Base-by-base conservation (phyloP, 768 basidiomycete species). In the Amyloporia xantha region DNA sequence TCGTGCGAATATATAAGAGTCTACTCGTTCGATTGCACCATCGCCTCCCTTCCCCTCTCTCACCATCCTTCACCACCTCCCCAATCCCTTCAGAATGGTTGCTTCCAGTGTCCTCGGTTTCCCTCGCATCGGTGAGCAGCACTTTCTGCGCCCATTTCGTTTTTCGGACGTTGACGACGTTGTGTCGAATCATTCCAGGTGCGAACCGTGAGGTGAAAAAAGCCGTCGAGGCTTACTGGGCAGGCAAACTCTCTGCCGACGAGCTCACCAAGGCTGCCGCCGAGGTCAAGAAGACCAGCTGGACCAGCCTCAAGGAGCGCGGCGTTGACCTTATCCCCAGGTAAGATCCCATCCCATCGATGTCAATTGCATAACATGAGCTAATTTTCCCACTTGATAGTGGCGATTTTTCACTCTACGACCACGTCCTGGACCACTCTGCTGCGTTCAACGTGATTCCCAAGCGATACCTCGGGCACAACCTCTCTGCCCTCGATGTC, bases 201-300 rank as follows among this genome's bases (percentile, higher is more conserved):
- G 85, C 84, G 50, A 86, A 92, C 74, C 90, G 90, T 72, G 91
- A 95, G 73, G 81, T 94, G 54, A 96, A 96, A 75, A 95, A 97
- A 76, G 92, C 93, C 57, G 90, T 96, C 62, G 95, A 98, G 72
- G 86, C 91, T 49, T 97, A 98, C 77, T 99, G 96, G 96, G 91
- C 79, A 26, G 87, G 88, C 68, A 97, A 95, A 69, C 74, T 83
- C 66, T 78, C 84, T 52, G 91, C 82, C 28, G 88, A 89, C 58
- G 89, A 92, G 51, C 86, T 99, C 57, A 83, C 83, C 64, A 88
- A 88, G 69, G 82, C 75, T 55, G 89, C 92, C 59, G 86, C 90
- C 58, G 84, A 90, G 45, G 84, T 92, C 63, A 87, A 86, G 68
- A 90, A 91, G 75, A 66, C 79, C 55, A 89, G 79, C 77, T 99